phyloP scores from a whole-genome alignment of 352 stramenopile genomes.

The Phytophthora lateralis region DNA sequence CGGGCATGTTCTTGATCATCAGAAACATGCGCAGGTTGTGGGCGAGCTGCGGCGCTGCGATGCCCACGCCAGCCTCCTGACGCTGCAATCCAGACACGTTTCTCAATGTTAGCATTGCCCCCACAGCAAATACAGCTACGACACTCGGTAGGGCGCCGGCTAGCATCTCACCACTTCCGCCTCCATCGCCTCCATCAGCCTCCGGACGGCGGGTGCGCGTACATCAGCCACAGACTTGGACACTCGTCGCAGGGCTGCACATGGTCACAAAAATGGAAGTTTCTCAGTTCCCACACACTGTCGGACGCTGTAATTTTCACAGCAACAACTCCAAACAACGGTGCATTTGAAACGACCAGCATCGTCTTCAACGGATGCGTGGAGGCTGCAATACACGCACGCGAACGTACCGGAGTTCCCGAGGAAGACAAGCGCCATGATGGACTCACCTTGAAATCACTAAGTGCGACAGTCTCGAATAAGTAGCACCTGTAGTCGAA shows the following conservation, averaged over 20 bases:
- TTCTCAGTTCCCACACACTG: slow-evolving; percentile 13
- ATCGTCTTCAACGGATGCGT: neutral
- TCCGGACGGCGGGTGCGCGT: slow-evolving; percentile 48
- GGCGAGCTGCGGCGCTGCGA: slow-evolving; percentile 77
- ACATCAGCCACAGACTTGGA: slow-evolving; percentile 73
- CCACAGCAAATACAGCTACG: neutral
- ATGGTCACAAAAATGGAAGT: slow-evolving; percentile 11
- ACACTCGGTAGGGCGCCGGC: neutral
- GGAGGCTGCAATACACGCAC: slow-evolving; percentile 2
- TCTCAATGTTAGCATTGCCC: slow-evolving; percentile 2
- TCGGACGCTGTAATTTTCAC: neutral
- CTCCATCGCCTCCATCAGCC: slow-evolving; percentile 66
- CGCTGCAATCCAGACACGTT: slow-evolving; percentile 39
- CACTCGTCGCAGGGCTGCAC: slow-evolving; percentile 64
- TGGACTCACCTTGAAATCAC: neutral
- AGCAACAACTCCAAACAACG: neutral
- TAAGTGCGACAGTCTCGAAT: slow-evolving; percentile 25
- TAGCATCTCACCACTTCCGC: slow-evolving; percentile 56
- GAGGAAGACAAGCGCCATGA: slow-evolving; percentile 73
- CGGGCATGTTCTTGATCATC: slow-evolving; percentile 74
- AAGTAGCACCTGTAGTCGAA: slow-evolving; percentile 20
- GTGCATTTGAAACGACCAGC: neutral
- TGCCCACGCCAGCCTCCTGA: slow-evolving; percentile 69
- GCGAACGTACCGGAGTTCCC: slow-evolving; percentile 61
- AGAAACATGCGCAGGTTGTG: slow-evolving; percentile 85